A percentile compares a stretch with the other conserved stretches of the same genome.
Evolutionary conservation across 2,329 filamentous ascomycete species (phyloP).

Genomic region (Sporothrix globosa): DNA sequence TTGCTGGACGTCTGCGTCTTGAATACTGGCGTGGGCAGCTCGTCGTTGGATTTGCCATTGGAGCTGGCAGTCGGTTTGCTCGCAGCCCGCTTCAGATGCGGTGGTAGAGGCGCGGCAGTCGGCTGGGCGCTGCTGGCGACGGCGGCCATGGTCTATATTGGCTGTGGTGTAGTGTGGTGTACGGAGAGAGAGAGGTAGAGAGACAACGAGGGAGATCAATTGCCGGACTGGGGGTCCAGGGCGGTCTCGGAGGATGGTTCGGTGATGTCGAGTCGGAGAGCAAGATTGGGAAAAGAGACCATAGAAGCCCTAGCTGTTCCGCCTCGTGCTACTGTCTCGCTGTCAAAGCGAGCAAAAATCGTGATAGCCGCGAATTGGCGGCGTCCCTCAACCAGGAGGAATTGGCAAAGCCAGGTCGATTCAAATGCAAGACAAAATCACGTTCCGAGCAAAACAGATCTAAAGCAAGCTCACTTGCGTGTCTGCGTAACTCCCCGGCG

Average conservation of each 20-base stretch:
- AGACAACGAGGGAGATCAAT: not conserved
- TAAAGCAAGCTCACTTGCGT: too few species aligned
- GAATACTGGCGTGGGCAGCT: conserved; percentile 59
- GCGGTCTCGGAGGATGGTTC: conserved; percentile 3
- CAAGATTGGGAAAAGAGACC: not conserved
- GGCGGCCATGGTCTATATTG: conserved; percentile 26
- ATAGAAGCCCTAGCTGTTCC: not conserved
- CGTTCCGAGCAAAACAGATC: not conserved
- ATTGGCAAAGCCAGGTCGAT: conserved; percentile 17
- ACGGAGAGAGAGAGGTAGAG: not conserved
- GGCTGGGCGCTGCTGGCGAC: conserved; percentile 24
- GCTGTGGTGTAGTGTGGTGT: not conserved
- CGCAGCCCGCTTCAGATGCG: conserved; percentile 14
- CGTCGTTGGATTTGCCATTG: conserved; percentile 43
- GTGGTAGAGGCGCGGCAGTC: conserved; percentile 23
- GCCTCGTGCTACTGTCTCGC: not conserved
- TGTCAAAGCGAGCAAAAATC: conserved; percentile 26
- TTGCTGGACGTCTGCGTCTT: conserved; percentile 59
- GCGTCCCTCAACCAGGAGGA: conserved; percentile 28
- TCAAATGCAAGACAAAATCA: not conserved
- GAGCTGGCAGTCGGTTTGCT: not conserved
- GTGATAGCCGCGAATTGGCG: not conserved
- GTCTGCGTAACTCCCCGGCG: not conserved
- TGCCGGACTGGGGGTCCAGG: not conserved
- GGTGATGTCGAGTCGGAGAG: not conserved